These are phyloP conservation scores for Basipetospora sp. DNA, from an alignment of 2,329 filamentous ascomycete genomes.

Conservation along the genomic window DNA sequence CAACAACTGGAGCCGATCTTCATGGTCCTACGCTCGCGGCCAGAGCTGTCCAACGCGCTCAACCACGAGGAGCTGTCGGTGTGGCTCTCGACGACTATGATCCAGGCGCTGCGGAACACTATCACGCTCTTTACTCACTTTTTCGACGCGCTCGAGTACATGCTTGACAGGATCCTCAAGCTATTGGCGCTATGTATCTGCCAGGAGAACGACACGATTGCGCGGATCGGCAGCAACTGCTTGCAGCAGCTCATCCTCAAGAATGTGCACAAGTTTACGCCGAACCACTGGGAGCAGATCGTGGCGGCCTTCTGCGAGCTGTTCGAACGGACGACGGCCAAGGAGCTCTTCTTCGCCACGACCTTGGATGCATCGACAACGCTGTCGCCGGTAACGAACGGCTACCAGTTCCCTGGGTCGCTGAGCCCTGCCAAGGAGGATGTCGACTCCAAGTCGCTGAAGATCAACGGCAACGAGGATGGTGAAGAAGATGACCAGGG, in stretches of 20 bases:
- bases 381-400: slow-evolving; percentile 37
- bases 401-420: slow-evolving; percentile 33
- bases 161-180: slow-evolving; percentile 95
- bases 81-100: slow-evolving; percentile 98
- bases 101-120: slow-evolving; percentile 94
- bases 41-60: slow-evolving; percentile 86
- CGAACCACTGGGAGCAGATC: slow-evolving; percentile 83
- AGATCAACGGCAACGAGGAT: slow-evolving; percentile 36
- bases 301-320: slow-evolving; percentile 91
- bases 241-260: slow-evolving; percentile 91
- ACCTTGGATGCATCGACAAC: slow-evolving; percentile 39
- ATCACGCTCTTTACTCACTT: slow-evolving; percentile 98
- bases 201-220: slow-evolving; percentile 97
- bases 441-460: slow-evolving; percentile 42
- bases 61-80: slow-evolving; percentile 96
- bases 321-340: slow-evolving; percentile 85
- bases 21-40: slow-evolving; percentile 89
- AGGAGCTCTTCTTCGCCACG: slow-evolving; percentile 83
- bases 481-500: slow-evolving; percentile 11
- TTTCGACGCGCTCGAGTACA: slow-evolving; percentile 88
- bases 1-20: slow-evolving; percentile 97
- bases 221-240: slow-evolving; percentile 94
- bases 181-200: slow-evolving; percentile 91
- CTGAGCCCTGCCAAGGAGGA: slow-evolving; percentile 27
- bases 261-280: slow-evolving; percentile 82